Base-by-base conservation (phyloP, 1,284 basidiomycete genomes). In the Trichosporon inkin region DNA sequence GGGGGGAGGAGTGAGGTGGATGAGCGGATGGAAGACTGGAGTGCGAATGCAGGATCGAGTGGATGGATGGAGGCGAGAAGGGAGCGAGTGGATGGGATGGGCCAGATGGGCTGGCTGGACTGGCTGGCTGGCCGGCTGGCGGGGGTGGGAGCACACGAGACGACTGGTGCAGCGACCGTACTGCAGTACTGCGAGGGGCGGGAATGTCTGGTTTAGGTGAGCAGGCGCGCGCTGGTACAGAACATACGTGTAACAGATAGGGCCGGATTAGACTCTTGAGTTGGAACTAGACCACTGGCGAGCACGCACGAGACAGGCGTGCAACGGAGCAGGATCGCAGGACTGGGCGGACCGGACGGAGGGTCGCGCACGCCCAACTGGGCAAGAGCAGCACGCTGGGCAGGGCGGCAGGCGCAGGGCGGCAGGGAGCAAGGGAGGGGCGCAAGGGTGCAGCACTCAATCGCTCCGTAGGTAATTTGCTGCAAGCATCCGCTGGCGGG, bases 361-460 rank as follows among this genome's bases (percentile, higher is more conserved):
- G 28, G 28, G 28, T 32, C 28, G 28, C 28, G 28, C 28, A 20
- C 20, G 24, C 44, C 44, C 44, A 32, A 49, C 44, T 49, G 22
- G 44, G 44, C 28, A 49, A 49, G 44, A 28, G 22, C 22, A 32
- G 44, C 17, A 49, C 22, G 24, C 16, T 16, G n/a, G 16, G 44
- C 44, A 49, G 44, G 44, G 44, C n/a, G 28, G 22, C 14, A 49
- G 44, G 44, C 24, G 24, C 44, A 49, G 44, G 24, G 44, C 24
- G 44, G 44, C 28, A 49, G 24, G 44, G 44, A 49, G 44, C 41
- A 28, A 28, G 44, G 22, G 44, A 24, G n/a, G 28, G 22, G 22
- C 24, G 22, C 6, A 16, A 49, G 44, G 44, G 44, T 32, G 17
- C 44, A 19, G 22, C 44, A 49, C 16, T 49, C 44, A 49, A 49